Conservation (phyloP, 768 basidiomycete genomes). For the Termitomyces sp. region DNA sequence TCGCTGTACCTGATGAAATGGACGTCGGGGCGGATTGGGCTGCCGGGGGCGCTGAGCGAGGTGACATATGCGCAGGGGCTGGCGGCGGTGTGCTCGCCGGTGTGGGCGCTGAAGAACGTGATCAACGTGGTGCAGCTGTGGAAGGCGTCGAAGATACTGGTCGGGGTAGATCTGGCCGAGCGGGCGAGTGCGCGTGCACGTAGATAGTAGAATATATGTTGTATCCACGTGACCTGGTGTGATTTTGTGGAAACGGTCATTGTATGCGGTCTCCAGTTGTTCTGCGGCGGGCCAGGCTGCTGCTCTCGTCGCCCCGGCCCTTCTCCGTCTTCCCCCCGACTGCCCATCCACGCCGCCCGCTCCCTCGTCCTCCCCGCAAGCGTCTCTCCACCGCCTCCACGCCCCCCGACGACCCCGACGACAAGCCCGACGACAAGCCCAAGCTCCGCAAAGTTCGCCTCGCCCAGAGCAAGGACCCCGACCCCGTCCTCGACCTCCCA, state of each 20-base stretch:
- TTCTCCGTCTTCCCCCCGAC: conserved; percentile 8
- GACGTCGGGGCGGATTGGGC: conserved; percentile 65
- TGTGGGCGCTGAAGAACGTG: conserved; percentile 81
- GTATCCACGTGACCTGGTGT: conserved; percentile 6
- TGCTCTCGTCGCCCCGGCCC: conserved; percentile 23
- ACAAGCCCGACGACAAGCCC: conserved; percentile 35
- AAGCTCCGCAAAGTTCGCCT: conserved; percentile 35
- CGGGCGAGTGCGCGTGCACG: conserved; percentile 56
- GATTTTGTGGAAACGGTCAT: conserved; percentile 15
- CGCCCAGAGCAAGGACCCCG: conserved; percentile 30
- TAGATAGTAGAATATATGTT: conserved; percentile 12
- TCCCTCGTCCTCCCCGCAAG: background rate
- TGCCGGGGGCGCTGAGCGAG: conserved; percentile 24
- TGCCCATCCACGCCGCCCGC: conserved; percentile 2
- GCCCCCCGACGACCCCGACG: conserved; percentile 15
- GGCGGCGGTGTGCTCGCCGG: conserved; percentile 55
- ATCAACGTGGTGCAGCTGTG: conserved; percentile 96
- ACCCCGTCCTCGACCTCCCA: conserved; percentile 45
- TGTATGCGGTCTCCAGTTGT: conserved; percentile 35
- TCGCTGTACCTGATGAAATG: conserved; percentile 91
- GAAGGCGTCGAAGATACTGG: conserved; percentile 95
- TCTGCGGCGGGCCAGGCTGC: conserved; percentile 31
- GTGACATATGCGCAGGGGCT: conserved; percentile 77
- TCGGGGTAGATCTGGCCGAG: conserved; percentile 90
- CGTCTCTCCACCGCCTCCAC: conserved; percentile 6